These are phyloP conservation scores for sorghum (Sorghum bicolor) DNA, from an alignment of 176 grass and related monocot species.

Conservation along the genomic window Sorghum_bicolor_NCBIv3 NC_012871.2:2551501-2552000, in stretches of 20 bases:
- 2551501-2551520: not conserved
- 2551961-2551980: not conserved
- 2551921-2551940: not conserved
- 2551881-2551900: not conserved
- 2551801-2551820: constrained; percentile 34
- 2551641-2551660: too few relatives aligned
- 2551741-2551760: too few relatives aligned
- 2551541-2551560: not conserved
- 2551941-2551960: not conserved
- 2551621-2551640: too few relatives aligned
- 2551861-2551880: not conserved
- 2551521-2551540: not conserved
- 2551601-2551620: too few relatives aligned
- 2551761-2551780: not conserved
- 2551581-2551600: not conserved
- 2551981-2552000: not conserved
- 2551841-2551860: not conserved
- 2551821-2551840: constrained; percentile 23
- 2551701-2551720: too few relatives aligned
- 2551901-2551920: too few relatives aligned
- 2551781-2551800: not conserved
- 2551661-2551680: too few relatives aligned
- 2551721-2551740: too few relatives aligned
- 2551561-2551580: not conserved
- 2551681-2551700: too few relatives aligned